phyloP scores from a whole-genome alignment of 176 grass and related monocot genomes.

The Oryza rufipogon region DNA sequence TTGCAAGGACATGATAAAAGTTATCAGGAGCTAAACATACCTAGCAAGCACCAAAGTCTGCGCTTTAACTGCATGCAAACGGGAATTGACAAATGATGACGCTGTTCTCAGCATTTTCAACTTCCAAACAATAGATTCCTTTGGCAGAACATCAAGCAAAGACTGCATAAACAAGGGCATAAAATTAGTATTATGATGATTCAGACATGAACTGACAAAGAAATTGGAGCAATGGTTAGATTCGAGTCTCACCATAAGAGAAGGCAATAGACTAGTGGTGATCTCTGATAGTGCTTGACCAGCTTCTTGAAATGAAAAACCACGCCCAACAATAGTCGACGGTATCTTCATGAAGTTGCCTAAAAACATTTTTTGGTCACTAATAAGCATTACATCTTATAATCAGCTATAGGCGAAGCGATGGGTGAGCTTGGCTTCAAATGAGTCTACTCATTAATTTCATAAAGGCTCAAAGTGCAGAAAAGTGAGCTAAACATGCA shows the following conservation, averaged over 20 bases:
- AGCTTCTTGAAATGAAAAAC: slow-evolving; percentile 40
- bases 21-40: slow-evolving; percentile 37
- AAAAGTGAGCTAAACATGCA: neutral
- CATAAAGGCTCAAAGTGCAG: neutral
- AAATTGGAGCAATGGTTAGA: neutral
- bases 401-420: no score
- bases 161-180: slow-evolving; percentile 45
- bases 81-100: slow-evolving; percentile 78
- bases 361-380: slow-evolving; percentile 14
- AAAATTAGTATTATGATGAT: neutral
- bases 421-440: neutral
- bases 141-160: slow-evolving; percentile 71
- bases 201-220: neutral
- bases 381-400: no score
- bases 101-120: slow-evolving; percentile 72
- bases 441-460: neutral
- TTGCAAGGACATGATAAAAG: neutral
- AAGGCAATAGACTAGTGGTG: slow-evolving; percentile 34
- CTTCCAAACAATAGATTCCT: slow-evolving; percentile 74
- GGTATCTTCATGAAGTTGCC: slow-evolving; percentile 55
- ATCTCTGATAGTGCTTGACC: slow-evolving; percentile 43
- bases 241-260: slow-evolving; percentile 56
- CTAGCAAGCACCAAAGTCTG: slow-evolving; percentile 82
- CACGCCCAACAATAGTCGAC: slow-evolving; percentile 5
- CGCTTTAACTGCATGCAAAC: slow-evolving; percentile 76